These are phyloP conservation scores for Backusella macrospora DNA, from an alignment of 192 early-diverging fungal genomes.

Conservation along the genomic window DNA sequence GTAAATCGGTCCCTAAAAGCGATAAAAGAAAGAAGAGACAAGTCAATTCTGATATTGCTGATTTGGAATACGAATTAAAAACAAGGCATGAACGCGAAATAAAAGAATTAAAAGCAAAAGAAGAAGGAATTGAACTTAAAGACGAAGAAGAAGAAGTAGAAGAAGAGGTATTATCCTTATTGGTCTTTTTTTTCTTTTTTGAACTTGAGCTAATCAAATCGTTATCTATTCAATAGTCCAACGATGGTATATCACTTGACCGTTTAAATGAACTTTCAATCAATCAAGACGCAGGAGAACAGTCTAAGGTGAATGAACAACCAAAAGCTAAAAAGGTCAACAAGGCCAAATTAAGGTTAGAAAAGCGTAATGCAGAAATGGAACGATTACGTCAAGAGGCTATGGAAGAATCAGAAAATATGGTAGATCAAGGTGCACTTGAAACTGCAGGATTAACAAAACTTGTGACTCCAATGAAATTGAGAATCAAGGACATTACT, in stretches of 20 bases:
- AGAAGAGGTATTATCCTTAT: no score
- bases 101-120: conserved; percentile 34
- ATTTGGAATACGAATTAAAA: conserved; percentile 64
- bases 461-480: conserved; percentile 55
- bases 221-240: neutral
- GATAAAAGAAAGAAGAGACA: conserved; percentile 93
- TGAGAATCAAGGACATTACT: conserved; percentile 69
- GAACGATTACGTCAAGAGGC: conserved; percentile 74
- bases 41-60: conserved; percentile 63
- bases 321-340: conserved; percentile 52
- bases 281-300: conserved; percentile 31
- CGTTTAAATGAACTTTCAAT: conserved; percentile 24
- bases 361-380: conserved; percentile 72
- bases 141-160: conserved; percentile 18
- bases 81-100: conserved; percentile 67
- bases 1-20: conserved; percentile 74
- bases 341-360: conserved; percentile 55
- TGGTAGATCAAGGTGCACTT: conserved; percentile 73
- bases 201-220: neutral
- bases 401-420: conserved; percentile 70
- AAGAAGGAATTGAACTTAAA: neutral
- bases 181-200: neutral
- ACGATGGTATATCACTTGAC: conserved; percentile 37
- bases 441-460: conserved; percentile 72
- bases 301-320: conserved; percentile 10